A percentile compares a stretch with the other conserved stretches of the same genome.
Conservation (phyloP, 371 early-diverging fungal genomes). For the Syncephalastrum contaminatum region DNA sequence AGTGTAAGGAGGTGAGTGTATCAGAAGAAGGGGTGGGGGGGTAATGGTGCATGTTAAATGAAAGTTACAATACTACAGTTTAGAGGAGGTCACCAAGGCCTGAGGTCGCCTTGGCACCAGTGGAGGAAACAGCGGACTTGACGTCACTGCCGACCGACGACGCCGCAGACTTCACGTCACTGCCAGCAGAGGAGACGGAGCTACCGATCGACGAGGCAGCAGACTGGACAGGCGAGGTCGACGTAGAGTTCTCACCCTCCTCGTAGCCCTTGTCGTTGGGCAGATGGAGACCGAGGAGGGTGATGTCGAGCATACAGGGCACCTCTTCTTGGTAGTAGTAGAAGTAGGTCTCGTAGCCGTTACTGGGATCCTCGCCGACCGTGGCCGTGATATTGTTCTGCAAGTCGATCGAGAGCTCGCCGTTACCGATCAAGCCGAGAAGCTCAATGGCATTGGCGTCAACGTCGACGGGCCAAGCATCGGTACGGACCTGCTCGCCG, state of each 20-base stretch:
- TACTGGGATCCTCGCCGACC: constrained; percentile 34
- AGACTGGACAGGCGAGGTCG: no score
- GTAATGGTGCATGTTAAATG: no score
- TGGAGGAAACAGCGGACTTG: constrained; percentile 3
- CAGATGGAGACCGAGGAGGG: constrained; percentile 10
- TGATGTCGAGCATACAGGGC: constrained; percentile 16
- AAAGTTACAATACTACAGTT: no score
- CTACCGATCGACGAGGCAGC: neutral
- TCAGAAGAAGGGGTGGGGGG: no score
- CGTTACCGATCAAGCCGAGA: constrained; percentile 10
- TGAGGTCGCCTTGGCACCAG: neutral
- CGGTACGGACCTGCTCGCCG: constrained; percentile 21
- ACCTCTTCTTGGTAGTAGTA: constrained; percentile 31
- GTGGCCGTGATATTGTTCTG: constrained; percentile 34
- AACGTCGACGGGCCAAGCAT: constrained; percentile 23
- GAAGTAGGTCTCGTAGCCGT: constrained; percentile 21
- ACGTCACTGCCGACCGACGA: neutral
- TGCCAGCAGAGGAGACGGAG: neutral
- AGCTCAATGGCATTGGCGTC: constrained; percentile 21
- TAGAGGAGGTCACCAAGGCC: neutral
- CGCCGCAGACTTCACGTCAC: no score
- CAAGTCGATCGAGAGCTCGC: constrained; percentile 24
- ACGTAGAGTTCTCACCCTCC: no score
- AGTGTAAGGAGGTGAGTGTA: no score
- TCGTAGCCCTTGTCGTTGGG: constrained; percentile 3